A percentile compares a stretch with the other conserved stretches of the same genome.
phyloP scores from a whole-genome alignment of 176 grass and related monocot species.

The Oryza coarctata region DNA sequence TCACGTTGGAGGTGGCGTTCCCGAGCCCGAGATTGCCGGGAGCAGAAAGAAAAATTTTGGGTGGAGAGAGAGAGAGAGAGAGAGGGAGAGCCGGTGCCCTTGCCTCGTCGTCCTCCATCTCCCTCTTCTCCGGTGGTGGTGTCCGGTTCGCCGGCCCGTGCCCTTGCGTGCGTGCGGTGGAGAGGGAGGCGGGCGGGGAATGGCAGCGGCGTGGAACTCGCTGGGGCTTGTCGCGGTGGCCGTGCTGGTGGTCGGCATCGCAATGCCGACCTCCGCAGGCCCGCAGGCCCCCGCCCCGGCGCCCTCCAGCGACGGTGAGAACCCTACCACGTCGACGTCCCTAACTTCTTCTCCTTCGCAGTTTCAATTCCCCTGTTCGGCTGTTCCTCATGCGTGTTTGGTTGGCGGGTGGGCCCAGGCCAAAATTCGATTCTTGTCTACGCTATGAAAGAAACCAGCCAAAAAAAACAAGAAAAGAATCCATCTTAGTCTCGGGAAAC shows the following conservation, averaged over 20 bases:
- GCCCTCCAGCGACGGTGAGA: constrained; percentile 36
- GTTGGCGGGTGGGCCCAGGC: neutral
- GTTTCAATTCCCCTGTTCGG: neutral
- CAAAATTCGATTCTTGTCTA: neutral
- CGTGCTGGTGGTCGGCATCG: constrained; percentile 34
- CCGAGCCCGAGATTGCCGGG: neutral
- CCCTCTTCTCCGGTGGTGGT: neutral
- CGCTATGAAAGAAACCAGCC: neutral
- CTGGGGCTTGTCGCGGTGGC: constrained; percentile 23
- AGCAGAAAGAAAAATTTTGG: neutral
- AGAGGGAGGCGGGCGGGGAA: neutral
- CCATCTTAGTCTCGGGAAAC: neutral
- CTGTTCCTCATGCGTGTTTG: neutral
- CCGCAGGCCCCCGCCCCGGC: constrained; percentile 22
- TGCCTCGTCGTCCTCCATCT: neutral
- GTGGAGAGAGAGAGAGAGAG: neutral
- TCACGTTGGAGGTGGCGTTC: constrained; percentile 25
- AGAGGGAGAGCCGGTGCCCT: neutral
- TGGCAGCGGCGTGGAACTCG: constrained; percentile 20
- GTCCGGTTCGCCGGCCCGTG: neutral
- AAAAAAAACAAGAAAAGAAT: neutral
- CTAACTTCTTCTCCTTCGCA: neutral
- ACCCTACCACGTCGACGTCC: no score
- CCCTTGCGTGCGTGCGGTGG: neutral
- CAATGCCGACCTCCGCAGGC: constrained; percentile 25